Evolutionary conservation across 169 alveolate species (phyloP).

Genomic region (Amoebophrya sp.): DNA sequence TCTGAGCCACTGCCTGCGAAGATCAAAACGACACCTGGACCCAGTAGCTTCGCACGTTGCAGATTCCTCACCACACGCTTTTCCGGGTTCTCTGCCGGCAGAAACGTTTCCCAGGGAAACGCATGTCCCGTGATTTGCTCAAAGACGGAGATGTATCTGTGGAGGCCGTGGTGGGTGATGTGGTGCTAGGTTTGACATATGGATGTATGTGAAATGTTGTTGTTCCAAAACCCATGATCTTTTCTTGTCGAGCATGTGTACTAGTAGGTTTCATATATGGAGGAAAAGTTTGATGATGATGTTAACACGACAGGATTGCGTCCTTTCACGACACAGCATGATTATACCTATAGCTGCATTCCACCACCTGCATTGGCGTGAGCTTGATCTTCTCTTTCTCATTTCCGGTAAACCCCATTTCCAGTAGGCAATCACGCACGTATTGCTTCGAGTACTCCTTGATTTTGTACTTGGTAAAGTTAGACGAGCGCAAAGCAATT

Average conservation of each 20-base stretch:
- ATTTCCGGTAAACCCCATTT: conserved; percentile 33
- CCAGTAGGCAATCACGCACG: conserved; percentile 41
- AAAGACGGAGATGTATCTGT: conserved; percentile 20
- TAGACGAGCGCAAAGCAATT: no score
- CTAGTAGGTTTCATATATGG: no score
- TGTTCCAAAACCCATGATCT: no score
- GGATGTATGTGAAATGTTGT: no score
- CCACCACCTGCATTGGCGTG: neutral
- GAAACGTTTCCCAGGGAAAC: neutral
- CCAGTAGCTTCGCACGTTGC: neutral
- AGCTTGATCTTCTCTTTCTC: neutral
- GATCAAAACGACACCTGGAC: neutral
- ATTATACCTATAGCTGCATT: conserved; percentile 35
- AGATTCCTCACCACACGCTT: neutral
- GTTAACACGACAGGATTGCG: no score
- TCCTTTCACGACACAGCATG: no score
- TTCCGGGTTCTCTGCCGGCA: neutral
- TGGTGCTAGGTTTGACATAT: no score
- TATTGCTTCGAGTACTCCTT: conserved; percentile 42
- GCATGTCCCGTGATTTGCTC: conserved; percentile 4
- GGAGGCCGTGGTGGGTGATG: no score
- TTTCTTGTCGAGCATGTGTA: no score
- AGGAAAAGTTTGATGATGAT: no score
- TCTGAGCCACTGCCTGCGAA: conserved; percentile 40
- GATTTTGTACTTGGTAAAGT: conserved; percentile 25